Base-by-base conservation (phyloP, 352 stramenopile species). In the Phytopythium oedochilum region DNA sequence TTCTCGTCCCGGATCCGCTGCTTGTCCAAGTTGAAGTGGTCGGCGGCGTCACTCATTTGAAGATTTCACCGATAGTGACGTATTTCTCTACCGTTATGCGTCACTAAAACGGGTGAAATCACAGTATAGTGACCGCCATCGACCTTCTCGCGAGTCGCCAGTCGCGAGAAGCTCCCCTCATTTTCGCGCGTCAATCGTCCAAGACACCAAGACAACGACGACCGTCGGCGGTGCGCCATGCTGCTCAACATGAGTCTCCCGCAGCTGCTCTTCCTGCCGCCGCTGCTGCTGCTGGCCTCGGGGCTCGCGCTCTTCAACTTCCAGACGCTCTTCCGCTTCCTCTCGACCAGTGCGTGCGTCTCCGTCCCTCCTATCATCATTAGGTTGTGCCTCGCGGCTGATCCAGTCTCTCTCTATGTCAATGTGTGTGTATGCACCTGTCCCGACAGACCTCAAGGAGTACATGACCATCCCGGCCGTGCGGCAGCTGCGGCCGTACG, bases 271-370 rank as follows among this genome's bases (percentile, higher is more conserved):
- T 64, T 93, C 55, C 60, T 92, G 67, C 81, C 83, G 64, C 75
- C 81, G 48, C 49, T 89, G 54, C 59, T 92, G 71, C 68, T 92
- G 51, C 35, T 93, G 29, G 64, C 73, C 15, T 75, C 81, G 54
- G 71, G 69, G 25, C 60, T 92, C 22, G 73, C 81, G 73, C 78
- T 93, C 55, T 87, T 88, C 55, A 84, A 81, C 65, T 93, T 92
- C 69, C 82, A 93, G 68, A 85, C 84, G 42, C 60, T 85, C 46
- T 90, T 83, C 61, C 71, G 70, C 42, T 72, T 85, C 44, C 64
- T 90, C 50, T 83, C 81, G 36, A 61, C 67, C 48, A 81, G 83
- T 93, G 54, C 35, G 75, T n/a, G 22, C 38, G n/a, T 39, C 34
- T 40, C 12, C 0, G 2, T 26, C 39, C 2, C 39, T 45, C 8